Evolutionary conservation across 768 basidiomycete genomes (phyloP), one percentile per base, ranked within the genome.

Genomic region (Artomyces pyxidatus): DNA sequence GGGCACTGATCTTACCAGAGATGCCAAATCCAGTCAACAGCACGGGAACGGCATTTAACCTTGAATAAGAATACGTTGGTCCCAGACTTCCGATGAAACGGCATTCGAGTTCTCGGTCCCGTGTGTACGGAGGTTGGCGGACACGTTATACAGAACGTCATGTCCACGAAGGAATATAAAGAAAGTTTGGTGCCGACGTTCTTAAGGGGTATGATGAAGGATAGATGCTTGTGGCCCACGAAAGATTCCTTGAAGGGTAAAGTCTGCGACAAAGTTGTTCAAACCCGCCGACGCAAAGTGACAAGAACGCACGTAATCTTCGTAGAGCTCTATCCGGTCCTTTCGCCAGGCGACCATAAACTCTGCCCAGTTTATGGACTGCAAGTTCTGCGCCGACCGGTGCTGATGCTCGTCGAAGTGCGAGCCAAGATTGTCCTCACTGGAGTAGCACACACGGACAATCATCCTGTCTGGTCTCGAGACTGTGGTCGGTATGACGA

Each of bases 11-110:
- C 50, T 19, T 56, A 83, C 92, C 89, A 92, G 40, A 96, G 68
- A 45, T 79, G 75, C 93, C 92, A 96, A 39, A 81, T 72, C 94
- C 94, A 97, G 63, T 96, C 92, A 32, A 78, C 73, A 1, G 88
- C 84, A 45, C 90, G 71, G 5, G 85, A 81, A 25, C 88, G 78
- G 53, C 80, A 82, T 62, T 85, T 88, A 16, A 72, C 58, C 59
- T 95, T 94, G 65, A 94, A 88, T 25, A 95, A 73, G 63, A 93
- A 95, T 23, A 95, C 77, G 54, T 91, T 85, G 0, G 83, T 88
- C 4, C 92, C 90, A 51, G 77, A 76, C 44, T 73, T 62, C 10
- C 71, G 65, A 47, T 69, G 72, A 48, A 85, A 73, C 49, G 76
- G 71, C 38, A 70, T 66, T 1, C 73, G 76, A 23, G 71, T 61